These are phyloP conservation scores for Trichoderma breve DNA, from an alignment of 2,329 filamentous ascomycete genomes.

Conservation along the genomic window DNA sequence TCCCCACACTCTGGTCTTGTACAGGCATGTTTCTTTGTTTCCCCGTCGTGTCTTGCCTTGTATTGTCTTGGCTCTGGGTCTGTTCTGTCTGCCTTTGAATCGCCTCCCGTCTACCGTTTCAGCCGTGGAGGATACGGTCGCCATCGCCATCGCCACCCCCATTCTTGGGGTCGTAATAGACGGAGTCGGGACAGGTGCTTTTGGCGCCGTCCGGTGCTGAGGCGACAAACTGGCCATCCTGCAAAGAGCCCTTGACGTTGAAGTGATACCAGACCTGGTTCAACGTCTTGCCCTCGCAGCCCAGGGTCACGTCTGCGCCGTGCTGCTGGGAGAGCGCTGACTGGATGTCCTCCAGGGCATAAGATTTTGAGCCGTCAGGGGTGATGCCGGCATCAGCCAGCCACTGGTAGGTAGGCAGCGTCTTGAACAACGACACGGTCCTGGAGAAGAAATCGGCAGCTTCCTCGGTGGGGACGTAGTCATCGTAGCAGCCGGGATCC, in stretches of 20 bases:
- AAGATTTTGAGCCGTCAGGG: constrained; percentile 54
- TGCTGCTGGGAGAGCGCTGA: constrained; percentile 52
- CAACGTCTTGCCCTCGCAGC: constrained; percentile 49
- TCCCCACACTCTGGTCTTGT: constrained; percentile 5
- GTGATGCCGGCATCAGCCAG: constrained; percentile 60
- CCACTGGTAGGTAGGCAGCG: constrained; percentile 63
- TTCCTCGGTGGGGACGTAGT: constrained; percentile 60
- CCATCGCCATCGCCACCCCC: not conserved
- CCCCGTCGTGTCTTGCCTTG: not conserved
- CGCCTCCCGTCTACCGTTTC: not conserved
- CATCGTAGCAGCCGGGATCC: constrained; percentile 62
- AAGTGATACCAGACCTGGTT: constrained; percentile 64
- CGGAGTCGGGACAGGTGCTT: constrained; percentile 62
- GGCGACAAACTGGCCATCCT: constrained; percentile 59
- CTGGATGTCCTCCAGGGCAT: constrained; percentile 58
- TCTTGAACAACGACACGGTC: constrained; percentile 63
- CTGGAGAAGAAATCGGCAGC: constrained; percentile 67
- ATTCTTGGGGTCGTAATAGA: constrained; percentile 54
- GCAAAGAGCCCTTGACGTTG: constrained; percentile 56
- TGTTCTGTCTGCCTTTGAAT: not conserved
- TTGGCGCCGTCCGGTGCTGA: constrained; percentile 54
- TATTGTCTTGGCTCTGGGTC: not conserved
- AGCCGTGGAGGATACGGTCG: not conserved
- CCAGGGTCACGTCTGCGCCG: constrained; percentile 56
- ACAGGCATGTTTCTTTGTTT: constrained; percentile 3